phyloP scores from a whole-genome alignment of 345 rosid species.

The Hypericum androsaemum region DNA sequence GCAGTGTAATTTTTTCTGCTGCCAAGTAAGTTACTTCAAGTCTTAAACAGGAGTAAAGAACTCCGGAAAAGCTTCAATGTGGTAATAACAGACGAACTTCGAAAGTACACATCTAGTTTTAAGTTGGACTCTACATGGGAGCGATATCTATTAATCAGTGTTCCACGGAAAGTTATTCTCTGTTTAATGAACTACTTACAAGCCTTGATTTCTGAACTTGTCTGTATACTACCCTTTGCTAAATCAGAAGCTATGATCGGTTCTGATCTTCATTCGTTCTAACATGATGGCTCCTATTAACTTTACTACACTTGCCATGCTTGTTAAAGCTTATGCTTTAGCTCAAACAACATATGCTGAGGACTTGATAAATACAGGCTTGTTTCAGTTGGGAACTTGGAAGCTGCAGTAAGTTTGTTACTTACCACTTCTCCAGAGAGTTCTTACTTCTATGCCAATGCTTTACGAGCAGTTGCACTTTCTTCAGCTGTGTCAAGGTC shows the following conservation, averaged over 20 bases:
- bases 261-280: conserved; percentile 9
- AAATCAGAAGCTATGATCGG: conserved; percentile 26
- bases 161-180: too few species aligned
- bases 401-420: conserved; percentile 90
- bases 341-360: conserved; percentile 2
- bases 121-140: too few species aligned
- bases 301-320: conserved; percentile 1
- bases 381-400: conserved; percentile 82
- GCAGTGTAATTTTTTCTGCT: conserved; percentile 5
- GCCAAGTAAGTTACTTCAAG: conserved; percentile 5
- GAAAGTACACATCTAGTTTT: too few species aligned
- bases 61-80: too few species aligned
- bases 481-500: conserved; percentile 91
- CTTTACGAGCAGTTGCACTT: conserved; percentile 95
- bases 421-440: conserved; percentile 90
- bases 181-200: too few species aligned
- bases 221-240: too few species aligned
- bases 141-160: too few species aligned
- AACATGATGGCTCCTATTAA: conserved; percentile 5
- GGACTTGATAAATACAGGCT: conserved; percentile 45
- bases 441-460: conserved; percentile 81
- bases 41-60: too few species aligned
- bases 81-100: too few species aligned
- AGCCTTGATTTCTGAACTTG: too few species aligned
- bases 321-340: conserved; percentile 6